These are phyloP conservation scores for Oehlia diaphana DNA, from an alignment of 192 early-diverging fungal genomes.

Conservation along the genomic window DNA sequence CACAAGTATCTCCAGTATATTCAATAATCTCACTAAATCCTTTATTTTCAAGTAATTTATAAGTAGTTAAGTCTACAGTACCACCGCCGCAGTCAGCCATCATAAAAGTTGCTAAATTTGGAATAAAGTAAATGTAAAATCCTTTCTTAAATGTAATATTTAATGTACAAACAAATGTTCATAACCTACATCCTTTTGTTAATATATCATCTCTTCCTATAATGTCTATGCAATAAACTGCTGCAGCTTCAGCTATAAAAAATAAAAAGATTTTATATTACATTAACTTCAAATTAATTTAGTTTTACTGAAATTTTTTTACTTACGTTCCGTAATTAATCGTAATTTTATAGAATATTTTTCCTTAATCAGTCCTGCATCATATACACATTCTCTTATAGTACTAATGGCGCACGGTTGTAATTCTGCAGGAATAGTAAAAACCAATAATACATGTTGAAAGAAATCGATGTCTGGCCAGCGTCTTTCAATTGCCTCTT, in stretches of 20 bases:
- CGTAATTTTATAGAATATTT: not conserved
- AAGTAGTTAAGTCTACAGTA: slow-evolving; percentile 44
- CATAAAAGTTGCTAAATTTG: slow-evolving; percentile 33
- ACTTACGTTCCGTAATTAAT: not conserved
- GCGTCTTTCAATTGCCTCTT: not conserved
- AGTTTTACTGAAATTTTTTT: too few relatives aligned
- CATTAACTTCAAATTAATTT: too few relatives aligned
- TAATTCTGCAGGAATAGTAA: not conserved
- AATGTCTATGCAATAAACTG: not conserved
- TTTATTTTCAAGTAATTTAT: slow-evolving; percentile 1
- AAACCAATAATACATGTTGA: not conserved
- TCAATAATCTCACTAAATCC: slow-evolving; percentile 32
- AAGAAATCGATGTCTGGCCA: too few relatives aligned
- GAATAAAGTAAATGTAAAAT: not conserved
- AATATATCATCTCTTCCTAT: not conserved
- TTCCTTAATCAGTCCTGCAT: not conserved
- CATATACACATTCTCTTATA: not conserved
- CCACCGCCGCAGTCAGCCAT: slow-evolving; percentile 49
- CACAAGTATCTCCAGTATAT: slow-evolving; percentile 36
- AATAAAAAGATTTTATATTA: not conserved
- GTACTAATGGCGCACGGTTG: too few relatives aligned
- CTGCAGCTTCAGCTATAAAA: too few relatives aligned
- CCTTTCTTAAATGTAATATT: too few relatives aligned
- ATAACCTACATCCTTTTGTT: not conserved
- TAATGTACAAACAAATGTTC: not conserved